phyloP scores from a whole-genome alignment of 176 grass and related monocot species.

The Eleusine coracana region DNA sequence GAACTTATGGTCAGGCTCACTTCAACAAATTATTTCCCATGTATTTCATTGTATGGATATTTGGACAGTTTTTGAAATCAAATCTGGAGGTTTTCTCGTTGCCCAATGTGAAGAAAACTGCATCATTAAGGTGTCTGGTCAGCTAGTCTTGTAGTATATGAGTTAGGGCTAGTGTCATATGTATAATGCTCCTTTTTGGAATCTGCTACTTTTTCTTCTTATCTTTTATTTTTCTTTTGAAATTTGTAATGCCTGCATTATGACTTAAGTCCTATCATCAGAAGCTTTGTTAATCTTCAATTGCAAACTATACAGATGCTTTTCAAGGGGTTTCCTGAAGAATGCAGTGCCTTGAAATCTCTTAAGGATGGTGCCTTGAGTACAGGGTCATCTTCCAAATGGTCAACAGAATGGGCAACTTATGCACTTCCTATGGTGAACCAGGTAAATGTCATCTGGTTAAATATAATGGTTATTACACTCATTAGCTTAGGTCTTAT shows the following conservation, averaged over 20 bases:
- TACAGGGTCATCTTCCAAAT: slow-evolving; percentile 63
- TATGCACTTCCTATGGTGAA: slow-evolving; percentile 71
- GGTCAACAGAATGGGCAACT: slow-evolving; percentile 75
- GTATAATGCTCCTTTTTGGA: not conserved
- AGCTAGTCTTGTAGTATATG: not conserved
- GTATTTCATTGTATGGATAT: slow-evolving; percentile 22
- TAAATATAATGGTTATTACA: slow-evolving; percentile 5
- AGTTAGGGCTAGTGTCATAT: not conserved
- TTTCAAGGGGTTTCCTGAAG: slow-evolving; percentile 85
- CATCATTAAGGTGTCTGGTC: not conserved
- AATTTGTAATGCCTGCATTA: not conserved
- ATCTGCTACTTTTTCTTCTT: not conserved
- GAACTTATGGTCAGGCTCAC: slow-evolving; percentile 75
- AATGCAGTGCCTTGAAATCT: slow-evolving; percentile 63
- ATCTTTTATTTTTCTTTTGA: not conserved
- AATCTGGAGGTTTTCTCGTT: not conserved
- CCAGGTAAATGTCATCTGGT: slow-evolving; percentile 38
- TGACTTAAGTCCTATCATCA: slow-evolving; percentile 2
- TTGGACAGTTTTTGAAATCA: not conserved
- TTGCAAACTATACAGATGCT: slow-evolving; percentile 66
- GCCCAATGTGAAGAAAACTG: not conserved
- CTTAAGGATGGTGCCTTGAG: slow-evolving; percentile 69
- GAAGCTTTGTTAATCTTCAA: slow-evolving; percentile 14
- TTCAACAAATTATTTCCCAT: slow-evolving; percentile 9
- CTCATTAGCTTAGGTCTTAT: slow-evolving; percentile 8